A percentile compares a stretch with the other conserved stretches of the same genome.
Conservation (phyloP, 257 asterid genomes). For the Plantago ovata region DNA sequence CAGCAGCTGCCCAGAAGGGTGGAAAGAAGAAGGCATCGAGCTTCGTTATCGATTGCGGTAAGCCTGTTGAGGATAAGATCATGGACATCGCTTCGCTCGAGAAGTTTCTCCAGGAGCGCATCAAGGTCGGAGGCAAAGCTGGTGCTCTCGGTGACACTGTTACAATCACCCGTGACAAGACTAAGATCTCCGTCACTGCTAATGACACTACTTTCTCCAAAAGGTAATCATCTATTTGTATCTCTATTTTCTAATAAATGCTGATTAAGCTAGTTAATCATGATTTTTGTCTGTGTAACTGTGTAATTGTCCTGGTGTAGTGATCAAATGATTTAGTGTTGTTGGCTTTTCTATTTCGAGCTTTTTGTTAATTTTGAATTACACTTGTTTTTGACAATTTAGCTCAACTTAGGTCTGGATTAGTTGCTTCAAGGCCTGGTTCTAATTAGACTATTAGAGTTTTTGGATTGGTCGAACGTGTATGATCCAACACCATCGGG, state of each 20-base stretch:
- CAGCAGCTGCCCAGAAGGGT: slow-evolving; percentile 17
- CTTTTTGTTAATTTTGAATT: too few relatives aligned
- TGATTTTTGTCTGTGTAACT: not conserved
- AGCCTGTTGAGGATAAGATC: slow-evolving; percentile 33
- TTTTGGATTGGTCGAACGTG: too few relatives aligned
- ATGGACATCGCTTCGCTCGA: slow-evolving; percentile 32
- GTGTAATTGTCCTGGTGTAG: not conserved
- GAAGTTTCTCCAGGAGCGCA: slow-evolving; percentile 32
- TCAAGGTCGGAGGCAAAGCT: slow-evolving; percentile 33
- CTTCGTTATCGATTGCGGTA: slow-evolving; percentile 22
- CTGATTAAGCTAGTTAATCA: too few relatives aligned
- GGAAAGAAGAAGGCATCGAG: slow-evolving; percentile 35
- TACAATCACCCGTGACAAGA: slow-evolving; percentile 26
- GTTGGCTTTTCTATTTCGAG: too few relatives aligned
- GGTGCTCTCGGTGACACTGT: slow-evolving; percentile 30
- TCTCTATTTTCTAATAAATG: not conserved
- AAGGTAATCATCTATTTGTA: not conserved
- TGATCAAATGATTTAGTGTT: not conserved
- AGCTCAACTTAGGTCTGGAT: too few relatives aligned
- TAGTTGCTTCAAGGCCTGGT: too few relatives aligned
- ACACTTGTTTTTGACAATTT: too few relatives aligned
- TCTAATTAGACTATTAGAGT: too few relatives aligned
- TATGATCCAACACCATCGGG: too few relatives aligned
- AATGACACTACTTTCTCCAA: not conserved
- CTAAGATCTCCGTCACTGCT: slow-evolving; percentile 25